Evolutionary conservation across 2,329 filamentous ascomycete species (phyloP).

Genomic region (Arthrobotrys conoides): DNA sequence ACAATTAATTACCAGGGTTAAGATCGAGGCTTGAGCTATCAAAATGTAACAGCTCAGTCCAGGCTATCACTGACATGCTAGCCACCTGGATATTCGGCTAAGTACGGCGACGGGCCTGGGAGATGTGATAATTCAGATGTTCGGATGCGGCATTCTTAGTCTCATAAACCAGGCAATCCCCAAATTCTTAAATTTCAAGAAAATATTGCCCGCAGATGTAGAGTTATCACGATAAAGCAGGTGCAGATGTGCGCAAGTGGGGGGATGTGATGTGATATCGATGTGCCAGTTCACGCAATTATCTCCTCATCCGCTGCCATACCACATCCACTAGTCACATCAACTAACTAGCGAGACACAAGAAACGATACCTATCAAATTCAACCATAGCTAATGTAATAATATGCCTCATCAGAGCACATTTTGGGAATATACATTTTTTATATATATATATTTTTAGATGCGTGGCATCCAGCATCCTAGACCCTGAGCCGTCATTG

Average conservation of each 20-base stretch:
- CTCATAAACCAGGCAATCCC: no score
- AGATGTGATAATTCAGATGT: conserved; percentile 3
- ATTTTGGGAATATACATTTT: background rate
- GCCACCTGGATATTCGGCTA: conserved; percentile 23
- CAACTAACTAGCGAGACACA: conserved; percentile 14
- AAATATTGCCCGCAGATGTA: background rate
- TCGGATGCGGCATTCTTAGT: conserved; percentile 4
- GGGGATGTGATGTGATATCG: conserved; percentile 33
- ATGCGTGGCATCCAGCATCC: background rate
- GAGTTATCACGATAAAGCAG: conserved; percentile 30
- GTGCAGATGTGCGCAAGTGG: conserved; percentile 28
- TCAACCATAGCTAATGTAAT: conserved; percentile 1
- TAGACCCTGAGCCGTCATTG: conserved; percentile 23
- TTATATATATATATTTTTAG: conserved; percentile 21
- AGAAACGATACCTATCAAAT: background rate
- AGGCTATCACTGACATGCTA: background rate
- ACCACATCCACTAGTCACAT: conserved; percentile 16
- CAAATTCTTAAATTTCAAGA: conserved; percentile 3
- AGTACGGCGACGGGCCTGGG: conserved; percentile 21
- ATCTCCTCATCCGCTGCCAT: conserved; percentile 32
- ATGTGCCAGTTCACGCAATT: conserved; percentile 33
- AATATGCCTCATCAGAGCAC: background rate
- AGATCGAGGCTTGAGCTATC: no score
- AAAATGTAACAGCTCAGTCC: background rate
- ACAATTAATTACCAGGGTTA: background rate